phyloP scores from a whole-genome alignment of 1,284 basidiomycete genomes.

The Rhodotorula sp. region DNA sequence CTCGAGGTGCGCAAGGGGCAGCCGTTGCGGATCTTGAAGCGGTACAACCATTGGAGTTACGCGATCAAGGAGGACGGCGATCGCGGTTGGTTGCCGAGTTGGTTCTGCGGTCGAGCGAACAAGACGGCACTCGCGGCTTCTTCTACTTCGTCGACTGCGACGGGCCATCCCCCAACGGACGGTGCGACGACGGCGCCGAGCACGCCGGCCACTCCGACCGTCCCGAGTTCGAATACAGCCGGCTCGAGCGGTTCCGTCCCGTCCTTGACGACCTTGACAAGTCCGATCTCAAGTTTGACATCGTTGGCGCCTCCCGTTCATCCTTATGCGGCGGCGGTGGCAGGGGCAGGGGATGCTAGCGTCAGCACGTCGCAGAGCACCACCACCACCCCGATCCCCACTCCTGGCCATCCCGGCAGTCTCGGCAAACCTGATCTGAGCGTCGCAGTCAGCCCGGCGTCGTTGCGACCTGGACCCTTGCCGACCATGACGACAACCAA shows the following conservation, averaged over 20 bases:
- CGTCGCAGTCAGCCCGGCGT: neutral
- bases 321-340: neutral
- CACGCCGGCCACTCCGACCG: neutral
- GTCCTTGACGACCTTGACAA: neutral
- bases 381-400: neutral
- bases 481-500: neutral
- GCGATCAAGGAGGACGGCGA: slow-evolving; percentile 86
- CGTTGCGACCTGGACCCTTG: neutral
- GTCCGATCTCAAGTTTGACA: neutral
- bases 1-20: slow-evolving; percentile 82
- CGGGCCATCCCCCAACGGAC: neutral
- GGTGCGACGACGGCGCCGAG: neutral
- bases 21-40: slow-evolving; percentile 85
- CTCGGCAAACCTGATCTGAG: slow-evolving; percentile 1
- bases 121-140: neutral
- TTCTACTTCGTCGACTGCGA: neutral
- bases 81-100: slow-evolving; percentile 71
- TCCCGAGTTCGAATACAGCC: neutral
- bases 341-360: neutral
- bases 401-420: neutral
- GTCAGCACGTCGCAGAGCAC: neutral
- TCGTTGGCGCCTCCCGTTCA: neutral
- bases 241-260: neutral
- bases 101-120: slow-evolving; percentile 37
- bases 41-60: slow-evolving; percentile 85